Percentiles rank a stretch among this genome's conserved stretches.
Evolutionary conservation across 768 basidiomycete species (phyloP).

Genomic region (Trametes punicea): DNA sequence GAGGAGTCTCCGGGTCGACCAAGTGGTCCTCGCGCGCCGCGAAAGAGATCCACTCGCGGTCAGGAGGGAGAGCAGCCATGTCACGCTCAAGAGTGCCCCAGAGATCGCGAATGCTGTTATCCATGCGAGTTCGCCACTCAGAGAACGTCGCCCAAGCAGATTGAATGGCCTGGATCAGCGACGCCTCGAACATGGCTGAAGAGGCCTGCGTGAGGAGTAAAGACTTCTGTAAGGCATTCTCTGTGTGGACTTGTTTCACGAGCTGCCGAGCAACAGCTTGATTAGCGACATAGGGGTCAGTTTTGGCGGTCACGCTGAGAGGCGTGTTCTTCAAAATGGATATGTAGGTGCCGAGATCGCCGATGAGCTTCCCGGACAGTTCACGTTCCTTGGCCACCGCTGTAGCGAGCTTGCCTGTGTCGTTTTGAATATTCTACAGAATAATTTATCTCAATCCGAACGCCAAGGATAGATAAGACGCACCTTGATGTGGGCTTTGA

Average conservation of each 20-base stretch:
- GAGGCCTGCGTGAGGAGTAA: constrained; percentile 99
- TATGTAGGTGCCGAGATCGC: constrained; percentile 83
- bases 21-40: constrained; percentile 91
- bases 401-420: constrained; percentile 89
- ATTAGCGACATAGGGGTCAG: constrained; percentile 83
- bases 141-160: constrained; percentile 97
- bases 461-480: neutral
- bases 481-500: constrained; percentile 97
- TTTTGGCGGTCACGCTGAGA: constrained; percentile 72
- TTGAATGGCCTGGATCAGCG: constrained; percentile 91
- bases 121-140: constrained; percentile 88
- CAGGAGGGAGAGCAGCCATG: constrained; percentile 79
- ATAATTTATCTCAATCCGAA: neutral
- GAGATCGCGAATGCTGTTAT: constrained; percentile 65
- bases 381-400: constrained; percentile 93
- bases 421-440: constrained; percentile 86
- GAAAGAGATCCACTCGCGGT: constrained; percentile 95
- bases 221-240: constrained; percentile 96
- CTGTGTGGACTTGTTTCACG: constrained; percentile 91
- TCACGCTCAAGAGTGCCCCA: constrained; percentile 67
- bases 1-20: constrained; percentile 93
- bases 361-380: constrained; percentile 76
- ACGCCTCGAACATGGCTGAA: constrained; percentile 94
- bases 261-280: constrained; percentile 74
- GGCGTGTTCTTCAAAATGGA: constrained; percentile 96